phyloP scores from a whole-genome alignment of 75 land plant species.

The Picea sitchensis region DNA sequence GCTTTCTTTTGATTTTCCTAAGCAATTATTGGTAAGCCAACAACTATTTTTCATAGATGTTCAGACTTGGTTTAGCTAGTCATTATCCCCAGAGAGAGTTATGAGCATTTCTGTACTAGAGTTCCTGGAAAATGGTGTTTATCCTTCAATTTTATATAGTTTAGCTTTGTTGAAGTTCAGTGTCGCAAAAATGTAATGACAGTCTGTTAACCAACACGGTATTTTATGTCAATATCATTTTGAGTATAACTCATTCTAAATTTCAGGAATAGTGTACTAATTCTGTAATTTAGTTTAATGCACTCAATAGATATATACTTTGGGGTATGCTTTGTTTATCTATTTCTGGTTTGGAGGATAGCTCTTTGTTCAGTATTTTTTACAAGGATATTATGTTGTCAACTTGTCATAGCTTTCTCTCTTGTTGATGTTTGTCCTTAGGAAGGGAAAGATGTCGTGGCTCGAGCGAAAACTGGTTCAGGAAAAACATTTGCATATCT shows the following conservation, averaged over 20 bases:
- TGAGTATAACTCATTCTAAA: too few species aligned
- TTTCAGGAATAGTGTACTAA: too few species aligned
- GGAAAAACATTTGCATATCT: conserved; percentile 95
- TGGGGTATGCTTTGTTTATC: too few species aligned
- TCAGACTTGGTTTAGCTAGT: not conserved
- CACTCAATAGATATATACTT: too few species aligned
- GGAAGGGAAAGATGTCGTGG: conserved; percentile 96
- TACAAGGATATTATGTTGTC: not conserved
- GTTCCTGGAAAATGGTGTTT: not conserved
- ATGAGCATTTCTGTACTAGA: not conserved
- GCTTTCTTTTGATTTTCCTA: not conserved
- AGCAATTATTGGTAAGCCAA: too few species aligned
- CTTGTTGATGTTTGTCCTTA: conserved; percentile 8
- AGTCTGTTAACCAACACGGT: too few species aligned
- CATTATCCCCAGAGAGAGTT: not conserved
- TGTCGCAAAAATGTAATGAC: too few species aligned
- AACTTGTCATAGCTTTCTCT: not conserved
- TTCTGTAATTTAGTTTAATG: too few species aligned
- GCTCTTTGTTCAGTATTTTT: not conserved
- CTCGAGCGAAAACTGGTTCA: conserved; percentile 90
- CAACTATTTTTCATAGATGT: not conserved
- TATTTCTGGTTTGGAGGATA: not conserved
- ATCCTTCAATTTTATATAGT: not conserved
- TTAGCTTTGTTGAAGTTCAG: not conserved
- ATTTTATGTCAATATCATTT: too few species aligned